Base-by-base conservation (phyloP, 192 early-diverging fungal species). In the Backusella luteola region DNA sequence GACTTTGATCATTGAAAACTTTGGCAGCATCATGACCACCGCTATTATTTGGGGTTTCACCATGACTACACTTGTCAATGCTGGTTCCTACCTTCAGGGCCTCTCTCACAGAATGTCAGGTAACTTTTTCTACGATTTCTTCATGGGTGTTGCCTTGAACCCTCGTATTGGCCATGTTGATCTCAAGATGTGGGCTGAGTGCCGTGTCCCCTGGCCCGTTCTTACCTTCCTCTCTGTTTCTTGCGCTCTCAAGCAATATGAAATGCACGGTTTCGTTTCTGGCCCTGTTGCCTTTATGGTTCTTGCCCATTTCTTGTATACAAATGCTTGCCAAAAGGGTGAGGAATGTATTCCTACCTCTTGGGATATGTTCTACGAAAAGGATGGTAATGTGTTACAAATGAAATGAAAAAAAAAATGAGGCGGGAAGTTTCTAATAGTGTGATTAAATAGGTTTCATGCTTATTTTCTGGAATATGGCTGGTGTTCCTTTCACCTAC, bases 21-120 rank as follows among this genome's bases (percentile, higher is more conserved):
- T 87, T 80, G 89, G 89, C 19, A 82, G 79, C n/a, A 79, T 90
- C 53, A 86, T 90, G 89, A 78, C 80, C 41, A 77, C 82, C 12
- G 84, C 87, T 5, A 83, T 89, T 32, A 86, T 90, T 59, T 75
- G 78, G 69, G 89, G 87, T 8, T 86, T 85, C 49, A 71, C 44
- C 17, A 39, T 88, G 69, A 87, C 89, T 0, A 77, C 83, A 15
- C 32, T 73, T 9, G 73, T 82, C 4, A 86, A 88, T 39, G 6
- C 77, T 23, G 59, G 66, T 38, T 74, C 81, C 49, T 67, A 79
- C 8, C 42, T 80, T 11, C 76, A 75, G 52, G 81, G 81, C 59
- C 81, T 80, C 6, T 73, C 80, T 21, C 86, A 88, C 67, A 83
- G 87, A 75, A 86, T 90, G 87, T 89, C 89, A 46, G 87, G 87